phyloP scores from a whole-genome alignment of 179 eudicot genomes.

The Actinidia chinensis region DNA sequence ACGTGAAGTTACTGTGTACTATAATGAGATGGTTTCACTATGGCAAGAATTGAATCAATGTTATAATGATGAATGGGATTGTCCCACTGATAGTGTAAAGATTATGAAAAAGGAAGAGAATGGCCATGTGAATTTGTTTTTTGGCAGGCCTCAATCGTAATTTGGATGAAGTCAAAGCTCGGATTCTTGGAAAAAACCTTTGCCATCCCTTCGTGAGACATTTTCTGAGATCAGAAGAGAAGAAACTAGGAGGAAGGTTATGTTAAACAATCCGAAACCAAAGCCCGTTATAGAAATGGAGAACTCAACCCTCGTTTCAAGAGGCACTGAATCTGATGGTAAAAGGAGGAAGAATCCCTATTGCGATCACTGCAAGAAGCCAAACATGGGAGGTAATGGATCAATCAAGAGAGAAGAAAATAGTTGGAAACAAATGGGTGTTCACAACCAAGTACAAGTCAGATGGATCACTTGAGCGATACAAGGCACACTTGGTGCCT shows the following conservation, averaged over 20 bases:
- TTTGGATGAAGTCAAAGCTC: neutral
- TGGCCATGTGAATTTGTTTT: neutral
- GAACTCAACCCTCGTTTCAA: no score
- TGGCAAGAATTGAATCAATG: conserved; percentile 8
- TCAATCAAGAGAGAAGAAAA: no score
- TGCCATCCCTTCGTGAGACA: neutral
- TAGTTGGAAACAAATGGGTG: no score
- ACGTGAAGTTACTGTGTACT: neutral
- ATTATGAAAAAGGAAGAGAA: neutral
- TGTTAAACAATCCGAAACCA: neutral
- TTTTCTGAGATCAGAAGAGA: neutral
- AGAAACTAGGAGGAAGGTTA: neutral
- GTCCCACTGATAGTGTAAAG: neutral
- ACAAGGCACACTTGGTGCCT: no score
- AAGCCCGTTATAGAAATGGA: neutral
- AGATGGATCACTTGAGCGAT: no score
- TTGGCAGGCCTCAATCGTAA: neutral
- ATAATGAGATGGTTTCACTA: neutral
- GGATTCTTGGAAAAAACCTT: neutral
- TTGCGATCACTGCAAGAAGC: no score
- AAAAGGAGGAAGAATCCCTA: neutral
- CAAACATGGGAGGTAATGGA: no score
- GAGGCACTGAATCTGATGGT: neutral
- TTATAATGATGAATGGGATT: neutral
- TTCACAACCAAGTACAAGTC: no score